phyloP scores from a whole-genome alignment of 495 filamentous ascomycete species.

The Sordaria brevicollis region DNA sequence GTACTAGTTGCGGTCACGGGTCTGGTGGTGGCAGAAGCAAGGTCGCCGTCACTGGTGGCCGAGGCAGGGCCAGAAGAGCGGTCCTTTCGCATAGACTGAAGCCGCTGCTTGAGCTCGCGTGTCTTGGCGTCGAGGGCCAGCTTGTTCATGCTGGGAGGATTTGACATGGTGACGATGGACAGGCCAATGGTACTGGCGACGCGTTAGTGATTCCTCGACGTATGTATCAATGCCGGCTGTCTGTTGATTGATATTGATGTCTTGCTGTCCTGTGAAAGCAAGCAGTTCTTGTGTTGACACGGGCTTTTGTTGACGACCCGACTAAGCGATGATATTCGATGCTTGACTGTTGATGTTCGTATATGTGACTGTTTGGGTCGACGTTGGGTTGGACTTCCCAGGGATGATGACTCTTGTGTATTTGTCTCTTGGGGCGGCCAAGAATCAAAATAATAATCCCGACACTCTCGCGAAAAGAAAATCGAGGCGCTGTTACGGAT shows the following conservation, averaged over 20 bases:
- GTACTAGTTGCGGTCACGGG: not conserved
- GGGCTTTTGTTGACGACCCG: not conserved
- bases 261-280: not conserved
- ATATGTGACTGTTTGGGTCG: not conserved
- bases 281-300: not conserved
- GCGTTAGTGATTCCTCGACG: not conserved
- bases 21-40: not conserved
- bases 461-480: not conserved
- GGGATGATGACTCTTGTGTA: not conserved
- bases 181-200: not conserved
- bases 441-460: too few species aligned
- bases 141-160: not conserved
- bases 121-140: not conserved
- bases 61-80: not conserved
- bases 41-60: not conserved
- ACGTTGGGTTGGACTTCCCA: not conserved
- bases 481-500: not conserved
- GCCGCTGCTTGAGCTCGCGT: not conserved
- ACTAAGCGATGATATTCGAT: not conserved
- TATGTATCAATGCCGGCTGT: not conserved
- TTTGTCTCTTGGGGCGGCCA: not conserved
- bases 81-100: not conserved
- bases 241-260: not conserved
- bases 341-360: not conserved
- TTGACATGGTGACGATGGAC: not conserved